A percentile compares a stretch with the other conserved stretches of the same genome.
phyloP scores from a whole-genome alignment of 108 stramenopile genomes.

The Epithemia pelagica region DNA sequence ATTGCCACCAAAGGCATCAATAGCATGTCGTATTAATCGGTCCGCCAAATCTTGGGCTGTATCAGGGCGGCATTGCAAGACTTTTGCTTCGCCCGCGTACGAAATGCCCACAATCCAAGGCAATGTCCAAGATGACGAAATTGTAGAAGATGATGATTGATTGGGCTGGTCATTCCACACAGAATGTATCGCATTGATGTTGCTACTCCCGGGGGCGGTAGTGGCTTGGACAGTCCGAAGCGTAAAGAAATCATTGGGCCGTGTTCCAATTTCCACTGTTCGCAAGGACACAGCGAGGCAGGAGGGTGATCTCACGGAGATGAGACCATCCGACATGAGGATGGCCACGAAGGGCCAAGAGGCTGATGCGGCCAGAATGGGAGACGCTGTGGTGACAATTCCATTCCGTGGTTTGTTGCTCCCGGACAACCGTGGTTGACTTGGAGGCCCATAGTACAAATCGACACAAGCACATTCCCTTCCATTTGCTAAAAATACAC shows the following conservation, averaged over 20 bases:
- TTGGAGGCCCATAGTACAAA: constrained; percentile 23
- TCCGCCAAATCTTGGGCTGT: constrained; percentile 81
- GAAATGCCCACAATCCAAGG: constrained; percentile 45
- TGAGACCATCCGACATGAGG: constrained; percentile 72
- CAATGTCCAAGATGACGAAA: background rate
- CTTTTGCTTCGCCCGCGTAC: constrained; percentile 63
- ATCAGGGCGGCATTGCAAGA: constrained; percentile 49
- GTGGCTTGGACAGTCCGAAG: constrained; percentile 34
- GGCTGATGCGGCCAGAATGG: constrained; percentile 64
- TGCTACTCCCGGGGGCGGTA: background rate
- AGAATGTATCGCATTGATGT: background rate
- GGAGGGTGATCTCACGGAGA: constrained; percentile 65
- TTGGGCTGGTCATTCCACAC: background rate
- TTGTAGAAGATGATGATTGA: background rate
- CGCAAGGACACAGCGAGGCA: constrained; percentile 69
- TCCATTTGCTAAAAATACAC: constrained; percentile 60
- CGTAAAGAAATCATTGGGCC: constrained; percentile 82
- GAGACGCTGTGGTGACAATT: constrained; percentile 47
- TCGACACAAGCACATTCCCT: constrained; percentile 75
- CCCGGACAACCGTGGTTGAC: constrained; percentile 9
- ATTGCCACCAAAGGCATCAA: constrained; percentile 83
- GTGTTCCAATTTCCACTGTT: constrained; percentile 79
- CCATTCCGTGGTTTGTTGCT: constrained; percentile 46
- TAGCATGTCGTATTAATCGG: constrained; percentile 70
- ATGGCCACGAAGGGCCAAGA: constrained; percentile 53